These are phyloP conservation scores for Pseudogymnoascus destructans DNA, from an alignment of 2,329 filamentous ascomycete genomes.

Conservation along the genomic window DNA sequence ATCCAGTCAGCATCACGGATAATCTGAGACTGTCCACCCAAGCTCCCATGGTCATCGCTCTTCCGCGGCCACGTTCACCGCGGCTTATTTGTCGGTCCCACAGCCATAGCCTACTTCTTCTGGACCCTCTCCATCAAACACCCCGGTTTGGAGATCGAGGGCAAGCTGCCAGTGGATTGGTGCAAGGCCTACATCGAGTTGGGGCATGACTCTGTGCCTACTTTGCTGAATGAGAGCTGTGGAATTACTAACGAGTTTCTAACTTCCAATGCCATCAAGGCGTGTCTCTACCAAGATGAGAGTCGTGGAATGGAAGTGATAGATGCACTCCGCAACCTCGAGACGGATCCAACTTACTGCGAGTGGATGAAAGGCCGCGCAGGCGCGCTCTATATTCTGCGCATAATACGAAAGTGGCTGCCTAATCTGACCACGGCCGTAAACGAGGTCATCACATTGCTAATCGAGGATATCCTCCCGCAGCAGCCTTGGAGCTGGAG, in stretches of 20 bases:
- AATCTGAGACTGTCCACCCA: constrained; percentile 10
- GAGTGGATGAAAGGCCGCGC: constrained; percentile 41
- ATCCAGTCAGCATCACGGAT: constrained; percentile 9
- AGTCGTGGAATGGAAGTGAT: constrained; percentile 5
- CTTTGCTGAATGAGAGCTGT: not conserved
- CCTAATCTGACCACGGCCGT: constrained; percentile 35
- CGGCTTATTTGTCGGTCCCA: constrained; percentile 42
- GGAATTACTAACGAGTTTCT: constrained; percentile 13
- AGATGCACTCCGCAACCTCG: not conserved
- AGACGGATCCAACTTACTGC: constrained; percentile 1
- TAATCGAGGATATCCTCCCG: constrained; percentile 46
- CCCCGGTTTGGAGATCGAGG: constrained; percentile 31
- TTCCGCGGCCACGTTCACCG: not conserved
- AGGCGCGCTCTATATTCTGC: constrained; percentile 54
- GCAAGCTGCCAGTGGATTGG: constrained; percentile 11
- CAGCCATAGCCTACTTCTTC: constrained; percentile 43
- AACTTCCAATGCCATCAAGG: constrained; percentile 12
- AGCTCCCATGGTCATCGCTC: constrained; percentile 8
- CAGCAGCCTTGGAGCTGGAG: constrained; percentile 49
- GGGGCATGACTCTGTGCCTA: constrained; percentile 5
- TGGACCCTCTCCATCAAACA: constrained; percentile 33
- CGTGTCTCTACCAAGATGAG: constrained; percentile 11
- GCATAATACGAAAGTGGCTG: constrained; percentile 34
- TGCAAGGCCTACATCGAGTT: constrained; percentile 12
- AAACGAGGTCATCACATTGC: constrained; percentile 40